Evolutionary conservation across 352 stramenopile species (phyloP), one percentile per base, ranked within the genome.

Genomic region (Ophiocytium majus): DNA sequence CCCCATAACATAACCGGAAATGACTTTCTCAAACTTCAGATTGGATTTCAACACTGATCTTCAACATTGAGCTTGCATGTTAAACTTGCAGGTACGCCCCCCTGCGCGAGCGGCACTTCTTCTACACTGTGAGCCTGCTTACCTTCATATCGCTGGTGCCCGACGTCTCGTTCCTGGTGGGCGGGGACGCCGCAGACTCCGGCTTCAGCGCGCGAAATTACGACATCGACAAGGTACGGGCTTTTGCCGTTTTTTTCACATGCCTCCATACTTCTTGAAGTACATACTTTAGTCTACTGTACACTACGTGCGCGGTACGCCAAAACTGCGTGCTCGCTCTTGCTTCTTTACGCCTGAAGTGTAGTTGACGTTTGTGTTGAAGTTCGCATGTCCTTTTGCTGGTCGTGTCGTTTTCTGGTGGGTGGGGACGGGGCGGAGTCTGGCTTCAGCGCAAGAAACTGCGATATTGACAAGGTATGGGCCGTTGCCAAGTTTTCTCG

Each of bases 51-150:
- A n/a, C n/a, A n/a, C n/a, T n/a, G n/a, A n/a, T n/a, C n/a, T n/a
- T n/a, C n/a, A n/a, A n/a, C n/a, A n/a, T n/a, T n/a, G n/a, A n/a
- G n/a, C n/a, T n/a, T 57, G 43, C 43, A 14, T 5, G 5, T 57
- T 57, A 57, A 5, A 57, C 43, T 57, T 14, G 43, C 71, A 74
- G 66, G 33, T 81, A 85, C 35, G 34, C 71, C 17, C 35, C 71
- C 9, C 80, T 85, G 0, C 66, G 84, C 33, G 63, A 82, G 28
- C 34, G 84, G 10, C 79, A 34, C 9, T 86, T 88, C 71, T 83
- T 63, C 66, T 88, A 88, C 50, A 64, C 57, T 9, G 35, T 88
- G 19, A 88, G 84, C 75, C 32, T 43, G n/a, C n/a, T 76, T n/a
- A 64, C 79, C 9, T 49, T 86, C 10, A 23, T 82, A 36, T 85